Evolutionary conservation across 495 filamentous ascomycete species (phyloP), one percentile per base, ranked within the genome.

Genomic region (Articulospora tetracladia): DNA sequence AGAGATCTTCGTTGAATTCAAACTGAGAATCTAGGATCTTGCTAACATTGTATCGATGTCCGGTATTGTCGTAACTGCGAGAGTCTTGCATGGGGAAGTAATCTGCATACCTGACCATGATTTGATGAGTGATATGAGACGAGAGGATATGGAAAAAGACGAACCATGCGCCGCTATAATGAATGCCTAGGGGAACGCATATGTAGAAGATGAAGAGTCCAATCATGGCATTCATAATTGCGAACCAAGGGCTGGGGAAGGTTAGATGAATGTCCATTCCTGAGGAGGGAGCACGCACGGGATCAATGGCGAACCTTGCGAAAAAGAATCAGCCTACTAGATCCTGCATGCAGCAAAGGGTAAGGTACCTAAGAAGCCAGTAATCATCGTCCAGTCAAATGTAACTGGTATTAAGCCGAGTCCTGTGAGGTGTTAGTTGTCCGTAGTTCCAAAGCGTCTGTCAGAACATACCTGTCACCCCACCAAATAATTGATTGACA

Each of bases 401-500:
- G 83, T 87, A 41, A 87, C 77, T 12, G 83, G 83, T 20, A 85
- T 65, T 36, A 86, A 55, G n/a, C 28, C 28, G 10, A 55, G 53
- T 3, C 51, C 51, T 54, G 15, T 17, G 7, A 13, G 19, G 11
- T 32, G 19, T 32, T 13, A 32, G 51, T 54, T 30, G 7, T 32
- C 11, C 0, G 79, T 10, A n/a, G 10, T 10, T 10, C 34, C n/a
- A n/a, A 48, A 48, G 22, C 22, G 44, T 8, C 7, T n/a, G 19
- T 34, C n/a, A 20, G 15, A 10, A 83, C 19, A 89, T 65, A 0
- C 87, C 87, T 1, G 85, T 86, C 19, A 68, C 69, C 53, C 83
- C 82, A 0, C 87, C 86, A 67, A 90, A 90, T 3, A 91, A 60
- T 66, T 90, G 86, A 59, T 89, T 89, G 36, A 89, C 73, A 3